Evolutionary conservation across 495 filamentous ascomycete species (phyloP), one percentile per base, ranked within the genome.

Genomic region (Mytilinidion resinicola): DNA sequence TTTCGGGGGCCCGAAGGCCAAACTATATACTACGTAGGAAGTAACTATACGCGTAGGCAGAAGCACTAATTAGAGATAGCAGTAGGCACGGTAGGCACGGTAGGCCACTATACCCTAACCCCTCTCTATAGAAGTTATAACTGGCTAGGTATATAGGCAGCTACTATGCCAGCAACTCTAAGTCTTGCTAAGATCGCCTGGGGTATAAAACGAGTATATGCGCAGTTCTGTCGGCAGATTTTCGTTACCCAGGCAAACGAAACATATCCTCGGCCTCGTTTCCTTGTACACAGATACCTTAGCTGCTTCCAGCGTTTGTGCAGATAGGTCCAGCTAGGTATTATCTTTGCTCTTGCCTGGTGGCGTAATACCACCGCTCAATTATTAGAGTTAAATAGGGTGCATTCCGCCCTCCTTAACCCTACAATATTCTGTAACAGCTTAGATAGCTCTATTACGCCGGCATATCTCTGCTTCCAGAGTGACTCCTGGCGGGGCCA

Each of bases 191-290:
- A 77, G 60, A 60, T 54, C 41, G 5, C 38, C 41, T 36, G 50
- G 30, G 33, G 57, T 55, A 54, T 54, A 20, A 61, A 74, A 75
- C 54, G 52, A 65, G 51, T 71, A 63, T 7, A 58, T 61, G 37
- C 67, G 69, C 60, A 64, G 67, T 47, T 63, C 48, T 15, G 69
- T 51, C 41, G 64, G 66, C 35, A 74, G 59, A 51, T 47, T 60
- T 46, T 65, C 37, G 50, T 76, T 63, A 38, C 73, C 69, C 50
- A 77, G 30, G 52, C 66, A 77, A 48, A 77, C 56, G 61, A 77
- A 77, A 59, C 67, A 77, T 60, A 69, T 71, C 9, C 53, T 65
- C 51, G 72, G 68, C 50, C 71, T 70, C 56, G 70, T 67, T 37
- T 70, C 59, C 15, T 57, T 63, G 55, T 65, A 70, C 52, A 71